These are phyloP conservation scores for Zostera marina DNA, from an alignment of 116 monocot genomes.

Conservation along the genomic window DNA sequence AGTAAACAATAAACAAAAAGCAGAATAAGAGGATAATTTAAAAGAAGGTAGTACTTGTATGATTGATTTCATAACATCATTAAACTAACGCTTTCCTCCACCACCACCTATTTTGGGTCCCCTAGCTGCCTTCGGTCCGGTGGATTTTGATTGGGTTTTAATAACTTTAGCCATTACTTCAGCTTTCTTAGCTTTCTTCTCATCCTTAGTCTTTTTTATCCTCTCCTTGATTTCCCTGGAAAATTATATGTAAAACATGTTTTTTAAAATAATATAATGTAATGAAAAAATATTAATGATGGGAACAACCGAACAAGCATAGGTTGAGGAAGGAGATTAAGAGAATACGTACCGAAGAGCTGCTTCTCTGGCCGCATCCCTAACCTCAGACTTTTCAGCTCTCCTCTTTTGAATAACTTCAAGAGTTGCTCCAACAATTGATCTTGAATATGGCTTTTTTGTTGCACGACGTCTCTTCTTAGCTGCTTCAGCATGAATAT, in stretches of 20 bases:
- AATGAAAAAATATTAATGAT: background rate
- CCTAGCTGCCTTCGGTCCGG: slow-evolving; percentile 28
- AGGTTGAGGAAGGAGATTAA: background rate
- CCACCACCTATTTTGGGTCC: slow-evolving; percentile 55
- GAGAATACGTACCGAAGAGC: slow-evolving; percentile 16
- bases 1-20: too few species aligned
- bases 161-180: slow-evolving; percentile 29
- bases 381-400: slow-evolving; percentile 27
- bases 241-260: background rate
- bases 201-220: slow-evolving; percentile 53
- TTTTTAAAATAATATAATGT: background rate
- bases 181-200: slow-evolving; percentile 48
- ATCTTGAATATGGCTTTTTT: slow-evolving; percentile 32
- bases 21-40: too few species aligned
- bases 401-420: slow-evolving; percentile 29
- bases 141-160: slow-evolving; percentile 26
- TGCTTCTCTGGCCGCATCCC: slow-evolving; percentile 29
- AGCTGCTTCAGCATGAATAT: slow-evolving; percentile 28
- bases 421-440: slow-evolving; percentile 25
- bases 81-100: slow-evolving; percentile 53
- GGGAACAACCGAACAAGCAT: background rate
- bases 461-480: slow-evolving; percentile 33
- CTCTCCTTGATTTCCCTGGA: slow-evolving; percentile 46
- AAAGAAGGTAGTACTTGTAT: too few species aligned
- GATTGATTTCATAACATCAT: background rate